phyloP scores from a whole-genome alignment of 2,329 filamentous ascomycete species.

The Pseudocercospora fuligena region DNA sequence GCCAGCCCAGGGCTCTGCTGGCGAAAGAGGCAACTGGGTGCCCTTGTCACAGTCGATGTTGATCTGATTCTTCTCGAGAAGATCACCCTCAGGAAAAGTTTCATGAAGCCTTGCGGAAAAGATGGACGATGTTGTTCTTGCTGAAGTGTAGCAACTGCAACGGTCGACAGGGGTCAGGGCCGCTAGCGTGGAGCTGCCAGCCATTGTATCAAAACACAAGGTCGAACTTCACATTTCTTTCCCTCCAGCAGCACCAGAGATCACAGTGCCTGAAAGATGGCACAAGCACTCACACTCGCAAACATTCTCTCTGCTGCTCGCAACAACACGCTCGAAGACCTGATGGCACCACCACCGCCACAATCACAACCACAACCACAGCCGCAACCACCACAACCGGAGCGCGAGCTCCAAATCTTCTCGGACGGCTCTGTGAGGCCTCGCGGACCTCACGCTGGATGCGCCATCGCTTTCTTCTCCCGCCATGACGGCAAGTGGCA shows the following conservation, averaged over 20 bases:
- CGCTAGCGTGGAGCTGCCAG: background rate
- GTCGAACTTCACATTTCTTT: background rate
- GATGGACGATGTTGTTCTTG: background rate
- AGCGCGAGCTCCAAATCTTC: slow-evolving; percentile 3
- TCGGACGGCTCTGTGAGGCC: background rate
- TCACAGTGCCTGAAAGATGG: slow-evolving; percentile 1
- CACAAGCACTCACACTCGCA: slow-evolving; percentile 1
- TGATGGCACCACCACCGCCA: background rate
- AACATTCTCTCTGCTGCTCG: slow-evolving; percentile 2
- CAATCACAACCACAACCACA: background rate
- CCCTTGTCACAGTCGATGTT: background rate
- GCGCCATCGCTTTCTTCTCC: background rate
- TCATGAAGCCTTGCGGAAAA: background rate
- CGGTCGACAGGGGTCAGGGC: background rate
- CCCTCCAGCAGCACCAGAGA: background rate
- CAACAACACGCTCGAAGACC: background rate
- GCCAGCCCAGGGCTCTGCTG: background rate
- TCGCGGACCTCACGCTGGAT: background rate
- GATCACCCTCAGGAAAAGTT: background rate
- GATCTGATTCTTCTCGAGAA: background rate
- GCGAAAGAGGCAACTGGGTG: background rate
- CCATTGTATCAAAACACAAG: background rate
- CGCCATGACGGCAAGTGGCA: background rate
- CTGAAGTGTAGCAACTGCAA: background rate
- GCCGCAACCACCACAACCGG: background rate